phyloP scores from a whole-genome alignment of 345 rosid species.

The Melaleuca alternifolia region DNA sequence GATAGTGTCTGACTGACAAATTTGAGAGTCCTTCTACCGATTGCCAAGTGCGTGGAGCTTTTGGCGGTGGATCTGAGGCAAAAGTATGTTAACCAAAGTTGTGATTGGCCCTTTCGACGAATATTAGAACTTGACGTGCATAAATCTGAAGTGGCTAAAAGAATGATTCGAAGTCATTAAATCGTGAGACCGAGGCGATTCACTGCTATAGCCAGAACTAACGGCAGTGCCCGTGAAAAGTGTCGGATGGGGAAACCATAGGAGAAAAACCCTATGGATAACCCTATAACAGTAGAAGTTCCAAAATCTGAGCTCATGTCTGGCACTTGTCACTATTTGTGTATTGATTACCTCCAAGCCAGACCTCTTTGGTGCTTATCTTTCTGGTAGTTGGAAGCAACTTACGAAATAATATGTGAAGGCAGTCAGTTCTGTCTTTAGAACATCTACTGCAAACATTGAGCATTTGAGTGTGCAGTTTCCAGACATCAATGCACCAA shows the following conservation, averaged over 20 bases:
- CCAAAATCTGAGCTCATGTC: not conserved
- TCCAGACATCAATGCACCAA: slow-evolving; percentile 62
- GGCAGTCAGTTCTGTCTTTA: slow-evolving; percentile 80
- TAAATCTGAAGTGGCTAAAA: not conserved
- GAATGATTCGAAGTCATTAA: not conserved
- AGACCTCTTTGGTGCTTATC: slow-evolving; percentile 29
- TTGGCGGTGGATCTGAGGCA: too few relatives aligned
- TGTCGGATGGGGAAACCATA: not conserved
- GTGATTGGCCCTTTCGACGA: not conserved
- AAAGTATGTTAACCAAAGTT: not conserved
- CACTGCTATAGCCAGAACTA: too few relatives aligned
- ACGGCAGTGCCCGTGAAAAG: rapidly evolving
- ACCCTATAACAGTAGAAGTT: not conserved
- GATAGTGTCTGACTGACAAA: too few relatives aligned
- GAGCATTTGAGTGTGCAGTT: slow-evolving; percentile 60
- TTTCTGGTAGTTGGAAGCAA: not conserved
- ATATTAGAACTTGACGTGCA: not conserved
- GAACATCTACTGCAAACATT: slow-evolving; percentile 52
- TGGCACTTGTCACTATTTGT: not conserved
- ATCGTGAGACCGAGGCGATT: not conserved
- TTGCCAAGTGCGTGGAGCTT: too few relatives aligned
- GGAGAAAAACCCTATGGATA: not conserved
- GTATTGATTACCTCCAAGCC: slow-evolving; percentile 59
- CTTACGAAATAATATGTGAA: not conserved
- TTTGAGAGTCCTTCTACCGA: too few relatives aligned